Conservation (phyloP, 768 basidiomycete species). For the Panellus pusillus region DNA sequence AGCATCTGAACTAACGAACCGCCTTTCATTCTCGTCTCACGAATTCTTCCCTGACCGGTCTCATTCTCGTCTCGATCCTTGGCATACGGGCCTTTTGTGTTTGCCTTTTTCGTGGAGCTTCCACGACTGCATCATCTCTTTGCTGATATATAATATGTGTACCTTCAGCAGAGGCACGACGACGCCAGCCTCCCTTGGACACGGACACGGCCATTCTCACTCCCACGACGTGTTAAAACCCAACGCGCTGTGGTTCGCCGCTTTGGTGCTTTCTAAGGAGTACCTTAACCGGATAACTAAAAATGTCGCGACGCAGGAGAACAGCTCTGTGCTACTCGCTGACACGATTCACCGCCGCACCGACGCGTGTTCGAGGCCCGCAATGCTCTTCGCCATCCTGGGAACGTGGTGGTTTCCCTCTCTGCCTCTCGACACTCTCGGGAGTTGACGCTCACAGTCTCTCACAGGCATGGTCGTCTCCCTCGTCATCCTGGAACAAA, state of each 20-base stretch:
- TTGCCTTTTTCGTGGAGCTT: no score
- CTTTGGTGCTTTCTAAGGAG: constrained; percentile 79
- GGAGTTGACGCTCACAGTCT: constrained; percentile 29
- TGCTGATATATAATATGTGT: no score
- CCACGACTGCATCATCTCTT: no score
- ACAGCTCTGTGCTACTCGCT: constrained; percentile 88
- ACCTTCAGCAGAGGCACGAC: no score
- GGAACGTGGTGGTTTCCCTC: constrained; percentile 85
- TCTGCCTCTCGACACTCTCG: constrained; percentile 91
- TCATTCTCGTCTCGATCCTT: no score
- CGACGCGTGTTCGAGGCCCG: constrained; percentile 90
- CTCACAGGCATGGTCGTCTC: constrained; percentile 79
- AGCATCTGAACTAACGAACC: no score
- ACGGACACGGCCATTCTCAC: constrained; percentile 55
- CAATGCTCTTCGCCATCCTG: constrained; percentile 90
- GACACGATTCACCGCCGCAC: constrained; percentile 98
- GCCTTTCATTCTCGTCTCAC: no score
- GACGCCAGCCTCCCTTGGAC: constrained; percentile 52
- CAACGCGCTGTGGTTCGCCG: constrained; percentile 97
- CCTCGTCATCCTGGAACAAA: constrained; percentile 82
- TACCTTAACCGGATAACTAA: constrained; percentile 91
- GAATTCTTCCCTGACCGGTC: no score
- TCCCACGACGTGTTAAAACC: constrained; percentile 57
- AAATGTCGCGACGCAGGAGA: constrained; percentile 87
- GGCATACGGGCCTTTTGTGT: no score